These are phyloP conservation scores for Beauveria scarabaeidicola DNA, from an alignment of 2,329 filamentous ascomycete genomes.

Conservation along the genomic window DNA sequence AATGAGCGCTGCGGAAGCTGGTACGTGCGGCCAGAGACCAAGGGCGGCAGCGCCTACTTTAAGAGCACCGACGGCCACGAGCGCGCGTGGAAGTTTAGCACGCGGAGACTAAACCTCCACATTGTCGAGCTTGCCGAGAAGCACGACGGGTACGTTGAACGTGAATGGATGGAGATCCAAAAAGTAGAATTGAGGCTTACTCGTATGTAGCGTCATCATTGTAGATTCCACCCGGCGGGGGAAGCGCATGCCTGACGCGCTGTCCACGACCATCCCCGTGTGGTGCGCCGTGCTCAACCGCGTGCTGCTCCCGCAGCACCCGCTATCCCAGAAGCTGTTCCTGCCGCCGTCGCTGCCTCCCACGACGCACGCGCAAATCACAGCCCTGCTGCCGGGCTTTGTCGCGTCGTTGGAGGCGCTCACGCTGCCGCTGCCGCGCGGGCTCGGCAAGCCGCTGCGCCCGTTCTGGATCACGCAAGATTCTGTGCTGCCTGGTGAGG, in stretches of 20 bases:
- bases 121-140: constrained; percentile 59
- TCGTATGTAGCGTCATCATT: constrained; percentile 55
- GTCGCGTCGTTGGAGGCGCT: constrained; percentile 45
- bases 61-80: constrained; percentile 96
- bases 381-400: constrained; percentile 48
- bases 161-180: not conserved
- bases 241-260: constrained; percentile 89
- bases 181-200: not conserved
- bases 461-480: constrained; percentile 75
- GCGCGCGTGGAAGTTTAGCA: constrained; percentile 84
- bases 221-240: constrained; percentile 90
- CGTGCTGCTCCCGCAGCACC: constrained; percentile 57
- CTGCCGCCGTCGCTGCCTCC: constrained; percentile 67
- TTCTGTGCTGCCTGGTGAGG: constrained; percentile 34
- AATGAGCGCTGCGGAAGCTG: constrained; percentile 96
- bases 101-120: constrained; percentile 75
- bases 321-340: constrained; percentile 45
- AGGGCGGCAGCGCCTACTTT: constrained; percentile 77
- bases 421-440: constrained; percentile 44
- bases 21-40: constrained; percentile 65
- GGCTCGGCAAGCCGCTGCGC: constrained; percentile 62
- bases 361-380: constrained; percentile 68
- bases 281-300: constrained; percentile 87
- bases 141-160: constrained; percentile 53
- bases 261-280: constrained; percentile 87